Evolutionary conservation across 2,329 filamentous ascomycete genomes (phyloP).

Genomic region (Microdochium paspali): DNA sequence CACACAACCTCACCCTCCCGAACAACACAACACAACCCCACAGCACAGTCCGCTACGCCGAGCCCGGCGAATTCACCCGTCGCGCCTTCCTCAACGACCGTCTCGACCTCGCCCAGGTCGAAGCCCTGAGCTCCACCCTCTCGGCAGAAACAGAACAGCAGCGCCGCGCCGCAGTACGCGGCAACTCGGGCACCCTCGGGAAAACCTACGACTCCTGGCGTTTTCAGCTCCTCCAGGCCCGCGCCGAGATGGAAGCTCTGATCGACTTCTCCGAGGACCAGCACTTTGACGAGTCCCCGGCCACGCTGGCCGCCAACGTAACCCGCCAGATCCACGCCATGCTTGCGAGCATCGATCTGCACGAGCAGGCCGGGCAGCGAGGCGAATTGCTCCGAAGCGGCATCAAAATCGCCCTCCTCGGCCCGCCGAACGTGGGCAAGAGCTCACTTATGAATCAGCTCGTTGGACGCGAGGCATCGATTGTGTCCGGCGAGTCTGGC

Average conservation of each 20-base stretch:
- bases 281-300: slow-evolving; percentile 84
- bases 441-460: slow-evolving; percentile 87
- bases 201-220: slow-evolving; percentile 79
- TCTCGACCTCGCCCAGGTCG: slow-evolving; percentile 77
- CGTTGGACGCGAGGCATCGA: slow-evolving; percentile 86
- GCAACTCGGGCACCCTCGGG: slow-evolving; percentile 60
- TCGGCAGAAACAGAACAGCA: slow-evolving; percentile 83
- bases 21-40: not conserved
- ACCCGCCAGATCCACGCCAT: slow-evolving; percentile 53
- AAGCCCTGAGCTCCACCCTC: slow-evolving; percentile 53
- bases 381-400: slow-evolving; percentile 79
- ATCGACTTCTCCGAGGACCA: slow-evolving; percentile 98
- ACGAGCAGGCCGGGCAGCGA: slow-evolving; percentile 68
- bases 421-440: slow-evolving; percentile 90
- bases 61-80: slow-evolving; percentile 90
- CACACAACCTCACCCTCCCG: slow-evolving; percentile 3
- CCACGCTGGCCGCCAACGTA: slow-evolving; percentile 62
- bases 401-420: slow-evolving; percentile 77
- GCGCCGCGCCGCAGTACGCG: slow-evolving; percentile 74
- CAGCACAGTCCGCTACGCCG: slow-evolving; percentile 66
- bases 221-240: slow-evolving; percentile 62
- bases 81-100: slow-evolving; percentile 83
- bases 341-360: slow-evolving; percentile 51
- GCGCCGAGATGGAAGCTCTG: slow-evolving; percentile 86
- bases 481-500: slow-evolving; percentile 86